Evolutionary conservation across 202 grass and related monocot genomes (phyloP).

Genomic region (Brachypodium distachyon): DNA sequence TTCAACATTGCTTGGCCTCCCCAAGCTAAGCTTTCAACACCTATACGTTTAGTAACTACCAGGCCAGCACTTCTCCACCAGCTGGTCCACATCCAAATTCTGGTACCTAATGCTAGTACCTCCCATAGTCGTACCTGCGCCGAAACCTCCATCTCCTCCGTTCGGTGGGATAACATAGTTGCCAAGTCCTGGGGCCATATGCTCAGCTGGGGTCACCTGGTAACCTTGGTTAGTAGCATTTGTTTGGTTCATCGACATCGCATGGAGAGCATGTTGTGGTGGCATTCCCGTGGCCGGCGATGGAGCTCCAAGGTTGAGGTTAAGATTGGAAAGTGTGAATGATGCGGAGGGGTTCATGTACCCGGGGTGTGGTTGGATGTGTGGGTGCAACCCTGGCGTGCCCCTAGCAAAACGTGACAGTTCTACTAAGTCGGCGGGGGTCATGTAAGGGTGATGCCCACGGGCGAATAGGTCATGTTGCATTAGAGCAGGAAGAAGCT

Average conservation of each 20-base stretch:
- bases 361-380: constrained; percentile 59
- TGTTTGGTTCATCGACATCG: constrained; percentile 17
- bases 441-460: constrained; percentile 34
- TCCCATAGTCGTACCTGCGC: neutral
- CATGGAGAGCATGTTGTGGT: constrained; percentile 1
- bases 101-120: constrained; percentile 32
- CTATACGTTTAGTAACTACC: constrained; percentile 35
- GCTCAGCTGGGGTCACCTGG: constrained; percentile 12
- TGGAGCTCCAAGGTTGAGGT: constrained; percentile 53
- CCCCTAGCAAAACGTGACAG: constrained; percentile 57
- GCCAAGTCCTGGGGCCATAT: neutral
- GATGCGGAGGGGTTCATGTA: constrained; percentile 21
- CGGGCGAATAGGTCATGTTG: constrained; percentile 45
- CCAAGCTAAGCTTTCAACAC: neutral
- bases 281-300: neutral
- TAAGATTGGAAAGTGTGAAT: constrained; percentile 47
- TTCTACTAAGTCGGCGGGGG: constrained; percentile 40
- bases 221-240: neutral
- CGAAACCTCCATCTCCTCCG: constrained; percentile 18
- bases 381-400: constrained; percentile 49
- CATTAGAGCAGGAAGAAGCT: constrained; percentile 28
- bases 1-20: constrained; percentile 4
- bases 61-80: constrained; percentile 76
- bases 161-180: constrained; percentile 11
- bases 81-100: constrained; percentile 57